phyloP scores from a whole-genome alignment of 2,329 filamentous ascomycete genomes.

The Phialophora verrucosa region DNA sequence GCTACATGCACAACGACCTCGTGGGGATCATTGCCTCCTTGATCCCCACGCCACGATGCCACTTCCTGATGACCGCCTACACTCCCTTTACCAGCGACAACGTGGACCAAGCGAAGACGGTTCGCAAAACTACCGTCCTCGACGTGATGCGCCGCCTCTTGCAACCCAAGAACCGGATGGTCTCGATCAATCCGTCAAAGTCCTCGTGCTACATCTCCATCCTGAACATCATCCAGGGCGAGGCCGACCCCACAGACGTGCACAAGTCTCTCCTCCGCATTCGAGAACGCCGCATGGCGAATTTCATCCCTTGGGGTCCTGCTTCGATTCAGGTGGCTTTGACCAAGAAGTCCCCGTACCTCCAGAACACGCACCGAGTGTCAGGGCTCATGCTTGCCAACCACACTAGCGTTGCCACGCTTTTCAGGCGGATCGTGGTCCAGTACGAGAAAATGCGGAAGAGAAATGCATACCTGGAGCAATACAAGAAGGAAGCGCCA shows the following conservation, averaged over 20 bases:
- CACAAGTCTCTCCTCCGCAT: conserved; percentile 98
- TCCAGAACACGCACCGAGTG: conserved; percentile 90
- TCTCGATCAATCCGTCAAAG: conserved; percentile 91
- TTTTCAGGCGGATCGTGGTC: conserved; percentile 91
- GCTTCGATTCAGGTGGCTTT: conserved; percentile 97
- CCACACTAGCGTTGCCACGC: conserved; percentile 93
- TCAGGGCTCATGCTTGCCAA: conserved; percentile 98
- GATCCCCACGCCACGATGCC: conserved; percentile 93
- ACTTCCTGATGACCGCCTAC: conserved; percentile 98
- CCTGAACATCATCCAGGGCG: conserved; percentile 97
- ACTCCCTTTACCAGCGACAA: conserved; percentile 97
- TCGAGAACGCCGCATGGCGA: conserved; percentile 88
- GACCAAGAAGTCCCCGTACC: conserved; percentile 95
- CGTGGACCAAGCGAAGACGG: conserved; percentile 94
- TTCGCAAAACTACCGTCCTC: conserved; percentile 95
- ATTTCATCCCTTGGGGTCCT: conserved; percentile 98
- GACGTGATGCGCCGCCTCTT: conserved; percentile 96
- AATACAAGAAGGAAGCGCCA: conserved; percentile 92
- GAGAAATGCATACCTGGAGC: conserved; percentile 94
- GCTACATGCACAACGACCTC: conserved; percentile 99
- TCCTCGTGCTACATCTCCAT: conserved; percentile 99
- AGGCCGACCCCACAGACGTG: conserved; percentile 95
- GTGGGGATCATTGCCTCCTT: conserved; percentile 95
- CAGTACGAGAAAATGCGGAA: conserved; percentile 96
- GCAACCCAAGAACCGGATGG: conserved; percentile 99